A percentile compares a stretch with the other conserved stretches of the same genome.
Evolutionary conservation across 2,329 filamentous ascomycete species (phyloP).

Genomic region (Didymella pomorum): DNA sequence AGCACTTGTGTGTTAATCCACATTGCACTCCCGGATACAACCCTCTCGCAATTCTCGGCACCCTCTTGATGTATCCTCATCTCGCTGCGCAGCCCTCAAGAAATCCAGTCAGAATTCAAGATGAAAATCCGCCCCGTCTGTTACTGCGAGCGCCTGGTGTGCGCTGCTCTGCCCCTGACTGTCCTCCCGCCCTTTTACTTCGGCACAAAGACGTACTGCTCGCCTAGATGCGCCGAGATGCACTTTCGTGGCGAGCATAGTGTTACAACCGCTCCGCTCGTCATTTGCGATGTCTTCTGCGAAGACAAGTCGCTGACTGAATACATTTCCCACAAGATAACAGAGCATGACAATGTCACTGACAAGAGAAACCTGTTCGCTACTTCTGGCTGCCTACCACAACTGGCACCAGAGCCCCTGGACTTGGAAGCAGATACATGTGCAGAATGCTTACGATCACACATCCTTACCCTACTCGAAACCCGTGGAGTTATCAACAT

Average conservation of each 20-base stretch:
- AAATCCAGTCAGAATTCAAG: not conserved
- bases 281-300: constrained; percentile 2
- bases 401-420: constrained; percentile 1
- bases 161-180: constrained; percentile 3
- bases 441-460: constrained; percentile 2
- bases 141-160: constrained; percentile 5
- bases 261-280: not conserved
- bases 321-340: not conserved
- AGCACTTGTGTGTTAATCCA: not conserved
- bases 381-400: constrained; percentile 7
- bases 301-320: constrained; percentile 4
- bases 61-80: not conserved
- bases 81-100: not conserved
- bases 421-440: not conserved
- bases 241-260: not conserved
- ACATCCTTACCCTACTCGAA: constrained; percentile 3
- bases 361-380: not conserved
- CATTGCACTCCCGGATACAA: not conserved
- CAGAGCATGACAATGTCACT: not conserved
- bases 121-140: not conserved
- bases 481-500: constrained; percentile 8
- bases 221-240: not conserved
- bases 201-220: constrained; percentile 3
- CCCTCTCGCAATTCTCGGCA: not conserved
- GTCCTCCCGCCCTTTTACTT: not conserved